Base-by-base conservation (phyloP, 2,329 filamentous ascomycete species). In the Leptosphaerulina australis region DNA sequence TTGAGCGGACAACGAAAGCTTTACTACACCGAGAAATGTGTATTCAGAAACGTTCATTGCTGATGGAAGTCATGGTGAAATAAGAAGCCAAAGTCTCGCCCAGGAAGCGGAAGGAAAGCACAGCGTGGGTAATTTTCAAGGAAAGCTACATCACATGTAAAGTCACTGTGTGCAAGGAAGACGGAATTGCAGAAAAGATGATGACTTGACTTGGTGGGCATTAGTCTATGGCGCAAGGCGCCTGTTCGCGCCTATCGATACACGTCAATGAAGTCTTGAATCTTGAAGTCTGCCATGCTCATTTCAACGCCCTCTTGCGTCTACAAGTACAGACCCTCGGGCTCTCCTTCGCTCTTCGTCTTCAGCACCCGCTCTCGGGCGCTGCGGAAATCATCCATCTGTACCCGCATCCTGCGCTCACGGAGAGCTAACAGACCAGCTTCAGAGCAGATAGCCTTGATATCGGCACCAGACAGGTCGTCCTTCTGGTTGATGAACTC, bases 401-500 rank as follows among this genome's bases (percentile, higher is more conserved):
- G 93, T 50, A 99, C 94, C 47, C 93, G 86, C 94, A 99, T 99
- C 70, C 94, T 87, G 59, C 94, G 84, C 79, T 99, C 94, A 63
- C 94, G 85, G 57, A 99, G 80, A 15, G 94, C 94, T 84, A 97
- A 86, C 70, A 99, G 79, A 75, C 94, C 94, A 33, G 94, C 93
- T 74, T 99, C 94, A 22, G 92, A 96, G 78, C 94, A 99, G 67
- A 99, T 99, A 37, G 94, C 94, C 77, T 97, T 96, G 81, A 99
- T 97, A 76, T 99, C 94, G 26, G 94, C 94, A 75, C 94, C 94
- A 4, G 90, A 95, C 6, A 99, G 81, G 66, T 99, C 95, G 67
- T 99, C 94, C 82, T 99, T 99, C 74, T 97, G 93, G 58, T 86
- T 92, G 72, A 99, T 97, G 70, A 99, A 97, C 76, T 99, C 94